Percentiles rank a stretch among this genome's conserved stretches.
Conservation (phyloP, 345 rosid genomes). For the Melaleuca quinquenervia region DNA sequence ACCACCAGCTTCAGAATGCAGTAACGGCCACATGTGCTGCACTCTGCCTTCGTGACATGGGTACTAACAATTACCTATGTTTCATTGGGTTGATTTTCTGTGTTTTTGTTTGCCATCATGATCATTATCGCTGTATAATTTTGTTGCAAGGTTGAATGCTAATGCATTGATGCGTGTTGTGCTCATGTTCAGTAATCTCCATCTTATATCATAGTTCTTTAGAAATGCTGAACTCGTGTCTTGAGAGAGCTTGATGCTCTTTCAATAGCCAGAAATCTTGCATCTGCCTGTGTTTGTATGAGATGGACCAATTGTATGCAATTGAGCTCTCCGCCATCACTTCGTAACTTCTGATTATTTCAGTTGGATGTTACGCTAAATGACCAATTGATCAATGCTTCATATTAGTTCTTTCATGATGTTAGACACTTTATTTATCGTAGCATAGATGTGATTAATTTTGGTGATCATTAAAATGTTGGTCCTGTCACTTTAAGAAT, state of each 20-base stretch:
- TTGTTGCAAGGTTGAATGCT: background rate
- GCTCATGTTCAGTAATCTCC: background rate
- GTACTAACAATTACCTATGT: slow-evolving; percentile 7
- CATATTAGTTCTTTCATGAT: background rate
- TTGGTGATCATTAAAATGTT: background rate
- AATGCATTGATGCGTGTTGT: background rate
- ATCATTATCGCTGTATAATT: background rate
- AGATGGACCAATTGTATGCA: background rate
- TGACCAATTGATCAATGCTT: background rate
- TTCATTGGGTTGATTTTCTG: background rate
- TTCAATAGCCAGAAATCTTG: background rate
- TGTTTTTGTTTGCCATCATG: background rate
- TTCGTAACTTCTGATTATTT: background rate
- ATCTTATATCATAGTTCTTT: background rate
- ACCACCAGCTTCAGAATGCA: slow-evolving; percentile 90
- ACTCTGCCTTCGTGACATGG: slow-evolving; percentile 66
- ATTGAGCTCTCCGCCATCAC: background rate
- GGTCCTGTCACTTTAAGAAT: background rate
- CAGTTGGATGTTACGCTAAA: background rate
- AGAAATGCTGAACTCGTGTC: background rate
- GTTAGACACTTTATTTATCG: background rate
- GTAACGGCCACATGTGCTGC: slow-evolving; percentile 60
- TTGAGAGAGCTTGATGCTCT: background rate
- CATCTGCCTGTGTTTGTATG: background rate
- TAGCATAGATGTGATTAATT: background rate